These are phyloP conservation scores for Penicillium sp. DNA, from an alignment of 2,329 filamentous ascomycete species.

Conservation along the genomic window DNA sequence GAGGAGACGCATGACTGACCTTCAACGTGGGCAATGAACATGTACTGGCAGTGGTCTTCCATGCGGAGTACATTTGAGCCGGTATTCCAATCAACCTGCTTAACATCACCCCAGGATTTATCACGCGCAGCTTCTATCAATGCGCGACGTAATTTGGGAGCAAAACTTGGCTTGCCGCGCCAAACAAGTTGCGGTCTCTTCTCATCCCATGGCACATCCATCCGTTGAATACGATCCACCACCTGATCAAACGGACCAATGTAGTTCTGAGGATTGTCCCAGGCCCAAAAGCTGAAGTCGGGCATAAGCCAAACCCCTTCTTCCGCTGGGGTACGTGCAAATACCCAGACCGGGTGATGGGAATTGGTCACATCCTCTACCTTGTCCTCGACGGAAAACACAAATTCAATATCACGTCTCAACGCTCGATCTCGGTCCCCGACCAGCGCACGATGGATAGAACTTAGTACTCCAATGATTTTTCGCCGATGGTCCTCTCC, in stretches of 20 bases:
- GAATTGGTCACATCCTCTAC: slow-evolving; percentile 47
- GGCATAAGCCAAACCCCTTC: slow-evolving; percentile 55
- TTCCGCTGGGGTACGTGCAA: slow-evolving; percentile 45
- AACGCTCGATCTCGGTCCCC: slow-evolving; percentile 38
- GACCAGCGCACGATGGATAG: slow-evolving; percentile 54
- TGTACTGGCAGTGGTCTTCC: slow-evolving; percentile 58
- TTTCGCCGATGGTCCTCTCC: slow-evolving; percentile 46
- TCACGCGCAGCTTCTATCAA: slow-evolving; percentile 46
- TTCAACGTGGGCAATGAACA: slow-evolving; percentile 58
- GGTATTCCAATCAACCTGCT: slow-evolving; percentile 45
- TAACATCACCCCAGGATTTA: slow-evolving; percentile 54
- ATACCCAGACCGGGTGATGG: slow-evolving; percentile 49
- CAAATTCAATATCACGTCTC: slow-evolving; percentile 53
- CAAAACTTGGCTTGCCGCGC: slow-evolving; percentile 52
- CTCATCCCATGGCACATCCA: slow-evolving; percentile 37
- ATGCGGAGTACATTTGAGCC: slow-evolving; percentile 52
- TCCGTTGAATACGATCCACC: slow-evolving; percentile 35
- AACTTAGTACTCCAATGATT: slow-evolving; percentile 49
- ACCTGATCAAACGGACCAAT: slow-evolving; percentile 45
- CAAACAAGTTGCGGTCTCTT: slow-evolving; percentile 53
- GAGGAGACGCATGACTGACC: slow-evolving; percentile 36
- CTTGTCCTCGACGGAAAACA: slow-evolving; percentile 49
- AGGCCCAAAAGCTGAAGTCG: slow-evolving; percentile 58
- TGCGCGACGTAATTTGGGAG: slow-evolving; percentile 45
- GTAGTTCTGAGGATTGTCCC: slow-evolving; percentile 44